These are phyloP conservation scores for Epichloe baconii DNA, from an alignment of 2,329 filamentous ascomycete genomes.

Conservation along the genomic window DNA sequence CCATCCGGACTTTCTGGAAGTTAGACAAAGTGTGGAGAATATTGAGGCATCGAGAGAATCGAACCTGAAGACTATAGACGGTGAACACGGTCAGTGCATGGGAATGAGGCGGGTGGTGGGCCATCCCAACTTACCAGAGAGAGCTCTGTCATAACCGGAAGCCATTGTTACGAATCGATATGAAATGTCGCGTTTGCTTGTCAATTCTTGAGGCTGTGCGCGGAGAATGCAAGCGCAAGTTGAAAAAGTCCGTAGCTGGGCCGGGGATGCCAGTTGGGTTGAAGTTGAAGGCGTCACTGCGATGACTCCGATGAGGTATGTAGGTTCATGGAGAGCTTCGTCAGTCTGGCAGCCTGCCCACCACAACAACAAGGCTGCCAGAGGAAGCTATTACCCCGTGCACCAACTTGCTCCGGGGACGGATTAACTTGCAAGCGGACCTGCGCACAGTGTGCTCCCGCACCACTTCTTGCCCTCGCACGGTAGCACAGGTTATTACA, in stretches of 20 bases:
- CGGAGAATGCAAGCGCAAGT: neutral
- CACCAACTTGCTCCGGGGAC: neutral
- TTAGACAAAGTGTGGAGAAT: conserved; percentile 26
- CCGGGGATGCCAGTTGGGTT: conserved; percentile 2
- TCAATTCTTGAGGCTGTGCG: neutral
- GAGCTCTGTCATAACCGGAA: conserved; percentile 96
- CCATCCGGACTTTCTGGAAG: conserved; percentile 70
- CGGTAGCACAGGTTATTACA: no score
- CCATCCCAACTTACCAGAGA: conserved; percentile 65
- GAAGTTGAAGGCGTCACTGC: neutral
- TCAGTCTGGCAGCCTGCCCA: conserved; percentile 26
- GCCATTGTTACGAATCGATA: conserved; percentile 42
- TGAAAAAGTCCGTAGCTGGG: neutral
- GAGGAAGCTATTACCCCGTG: neutral
- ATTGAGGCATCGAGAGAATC: conserved; percentile 1
- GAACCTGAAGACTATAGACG: conserved; percentile 67
- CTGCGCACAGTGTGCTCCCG: neutral
- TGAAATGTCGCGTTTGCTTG: neutral
- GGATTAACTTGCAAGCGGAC: conserved; percentile 2
- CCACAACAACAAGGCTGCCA: neutral
- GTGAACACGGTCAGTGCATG: conserved; percentile 25
- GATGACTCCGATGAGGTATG: neutral
- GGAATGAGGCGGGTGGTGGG: conserved; percentile 2
- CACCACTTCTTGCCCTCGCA: no score
- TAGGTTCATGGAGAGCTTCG: conserved; percentile 19